Evolutionary conservation across 331 rosid species (phyloP).

Genomic region (Acacia concinna): DNA sequence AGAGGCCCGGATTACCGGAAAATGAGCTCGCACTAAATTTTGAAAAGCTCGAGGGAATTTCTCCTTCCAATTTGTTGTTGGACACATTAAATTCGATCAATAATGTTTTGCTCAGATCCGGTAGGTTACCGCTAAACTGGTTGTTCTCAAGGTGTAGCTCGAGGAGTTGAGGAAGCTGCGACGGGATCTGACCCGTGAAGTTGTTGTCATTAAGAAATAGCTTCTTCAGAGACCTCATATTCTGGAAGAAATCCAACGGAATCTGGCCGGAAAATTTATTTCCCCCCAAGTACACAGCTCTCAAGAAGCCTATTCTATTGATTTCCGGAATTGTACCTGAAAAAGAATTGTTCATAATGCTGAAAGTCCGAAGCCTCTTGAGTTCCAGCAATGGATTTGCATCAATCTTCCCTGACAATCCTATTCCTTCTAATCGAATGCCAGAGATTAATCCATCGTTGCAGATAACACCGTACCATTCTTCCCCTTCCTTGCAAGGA

Average conservation of each 20-base stretch:
- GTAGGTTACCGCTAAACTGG: neutral
- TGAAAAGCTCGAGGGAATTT: neutral
- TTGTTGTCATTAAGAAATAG: neutral
- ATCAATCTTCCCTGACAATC: slow-evolving; percentile 2
- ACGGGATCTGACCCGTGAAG: neutral
- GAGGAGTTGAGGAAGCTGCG: neutral
- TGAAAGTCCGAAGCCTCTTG: neutral
- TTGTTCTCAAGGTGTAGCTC: slow-evolving; percentile 9
- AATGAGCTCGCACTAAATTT: neutral
- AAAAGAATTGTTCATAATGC: neutral
- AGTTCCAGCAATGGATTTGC: neutral
- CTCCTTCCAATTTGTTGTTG: slow-evolving; percentile 8
- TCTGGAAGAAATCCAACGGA: slow-evolving; percentile 4
- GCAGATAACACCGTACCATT: slow-evolving; percentile 10
- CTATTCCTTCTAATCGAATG: slow-evolving; percentile 9
- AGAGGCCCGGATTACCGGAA: neutral
- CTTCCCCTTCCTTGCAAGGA: neutral
- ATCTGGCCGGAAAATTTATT: slow-evolving; percentile 6
- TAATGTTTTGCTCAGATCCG: neutral
- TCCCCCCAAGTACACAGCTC: neutral
- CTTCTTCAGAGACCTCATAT: slow-evolving; percentile 10
- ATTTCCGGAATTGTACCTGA: neutral
- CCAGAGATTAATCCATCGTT: neutral
- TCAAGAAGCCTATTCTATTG: neutral
- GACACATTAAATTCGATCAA: slow-evolving; percentile 1